Evolutionary conservation across 371 early-diverging fungal species (phyloP).

Genomic region (Mortierella sp.): DNA sequence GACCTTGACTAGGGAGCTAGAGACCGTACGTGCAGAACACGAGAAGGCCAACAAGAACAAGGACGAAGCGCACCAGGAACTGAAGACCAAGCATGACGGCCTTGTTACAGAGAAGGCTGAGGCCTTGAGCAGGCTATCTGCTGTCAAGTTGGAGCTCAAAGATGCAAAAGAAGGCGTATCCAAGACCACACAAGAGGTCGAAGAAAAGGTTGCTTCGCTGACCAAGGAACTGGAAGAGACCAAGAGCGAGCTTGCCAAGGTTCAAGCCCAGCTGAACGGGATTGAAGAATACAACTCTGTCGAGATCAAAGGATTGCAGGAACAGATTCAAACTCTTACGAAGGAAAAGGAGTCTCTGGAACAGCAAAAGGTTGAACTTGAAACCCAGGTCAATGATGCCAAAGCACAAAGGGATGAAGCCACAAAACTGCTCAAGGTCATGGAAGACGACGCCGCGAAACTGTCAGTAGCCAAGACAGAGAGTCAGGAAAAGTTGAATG

Average conservation of each 20-base stretch:
- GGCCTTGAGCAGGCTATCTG: slow-evolving; percentile 20
- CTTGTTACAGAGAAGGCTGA: slow-evolving; percentile 31
- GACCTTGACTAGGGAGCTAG: slow-evolving; percentile 31
- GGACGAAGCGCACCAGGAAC: slow-evolving; percentile 30
- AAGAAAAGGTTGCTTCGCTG: slow-evolving; percentile 20
- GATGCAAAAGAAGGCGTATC: slow-evolving; percentile 17
- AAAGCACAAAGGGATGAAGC: slow-evolving; percentile 40
- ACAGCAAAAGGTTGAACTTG: slow-evolving; percentile 46
- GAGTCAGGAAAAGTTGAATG: slow-evolving; percentile 55
- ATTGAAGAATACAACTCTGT: slow-evolving; percentile 22
- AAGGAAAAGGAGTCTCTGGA: slow-evolving; percentile 59
- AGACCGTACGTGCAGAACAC: slow-evolving; percentile 51
- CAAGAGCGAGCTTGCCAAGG: slow-evolving; percentile 20
- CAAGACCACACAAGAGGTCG: slow-evolving; percentile 15
- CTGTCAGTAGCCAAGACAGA: slow-evolving; percentile 54
- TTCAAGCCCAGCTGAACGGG: slow-evolving; percentile 46
- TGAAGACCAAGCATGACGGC: slow-evolving; percentile 42
- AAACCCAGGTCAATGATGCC: slow-evolving; percentile 27
- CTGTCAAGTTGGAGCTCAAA: slow-evolving; percentile 16
- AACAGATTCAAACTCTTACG: slow-evolving; percentile 31
- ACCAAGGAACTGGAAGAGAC: slow-evolving; percentile 34
- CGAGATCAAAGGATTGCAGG: slow-evolving; percentile 44
- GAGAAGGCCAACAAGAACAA: slow-evolving; percentile 18
- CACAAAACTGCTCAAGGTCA: slow-evolving; percentile 42
- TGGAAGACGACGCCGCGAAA: slow-evolving; percentile 39